Percentiles rank a stretch among this genome's conserved stretches.
These are phyloP conservation scores for Zizania latifolia DNA, from an alignment of 176 grass and related monocot genomes.

Conservation along the genomic window DNA sequence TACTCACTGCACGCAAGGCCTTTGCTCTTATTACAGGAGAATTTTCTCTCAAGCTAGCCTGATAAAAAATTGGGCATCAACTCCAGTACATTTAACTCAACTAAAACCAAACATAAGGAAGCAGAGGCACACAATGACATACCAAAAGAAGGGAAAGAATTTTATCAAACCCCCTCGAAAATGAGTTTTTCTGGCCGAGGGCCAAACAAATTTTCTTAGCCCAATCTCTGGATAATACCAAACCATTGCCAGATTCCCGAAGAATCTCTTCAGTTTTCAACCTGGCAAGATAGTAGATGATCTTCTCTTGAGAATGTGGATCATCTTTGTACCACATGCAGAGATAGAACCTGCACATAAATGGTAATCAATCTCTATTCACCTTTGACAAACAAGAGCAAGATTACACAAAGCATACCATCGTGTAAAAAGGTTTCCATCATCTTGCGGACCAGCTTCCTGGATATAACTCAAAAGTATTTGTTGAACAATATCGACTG, in stretches of 20 bases:
- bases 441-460: conserved; percentile 75
- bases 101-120: conserved; percentile 23
- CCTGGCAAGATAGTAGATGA: conserved; percentile 80
- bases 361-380: conserved; percentile 9
- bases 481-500: conserved; percentile 70
- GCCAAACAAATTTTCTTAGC: conserved; percentile 91
- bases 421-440: conserved; percentile 83
- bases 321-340: conserved; percentile 97
- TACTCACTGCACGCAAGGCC: conserved; percentile 89
- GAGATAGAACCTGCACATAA: conserved; percentile 79
- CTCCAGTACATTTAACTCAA: conserved; percentile 8
- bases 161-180: conserved; percentile 93
- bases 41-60: conserved; percentile 99
- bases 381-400: conserved; percentile 14
- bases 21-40: conserved; percentile 98
- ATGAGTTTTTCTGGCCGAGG: conserved; percentile 91
- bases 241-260: conserved; percentile 66
- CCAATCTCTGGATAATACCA: conserved; percentile 73
- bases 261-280: conserved; percentile 94
- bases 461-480: conserved; percentile 86
- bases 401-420: conserved; percentile 55
- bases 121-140: conserved; percentile 26
- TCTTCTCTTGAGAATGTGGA: conserved; percentile 70
- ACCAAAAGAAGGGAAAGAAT: conserved; percentile 94
- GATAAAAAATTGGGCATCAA: conserved; percentile 41